phyloP scores from a whole-genome alignment of 2,329 filamentous ascomycete genomes.

The Colletotrichum shisoi region DNA sequence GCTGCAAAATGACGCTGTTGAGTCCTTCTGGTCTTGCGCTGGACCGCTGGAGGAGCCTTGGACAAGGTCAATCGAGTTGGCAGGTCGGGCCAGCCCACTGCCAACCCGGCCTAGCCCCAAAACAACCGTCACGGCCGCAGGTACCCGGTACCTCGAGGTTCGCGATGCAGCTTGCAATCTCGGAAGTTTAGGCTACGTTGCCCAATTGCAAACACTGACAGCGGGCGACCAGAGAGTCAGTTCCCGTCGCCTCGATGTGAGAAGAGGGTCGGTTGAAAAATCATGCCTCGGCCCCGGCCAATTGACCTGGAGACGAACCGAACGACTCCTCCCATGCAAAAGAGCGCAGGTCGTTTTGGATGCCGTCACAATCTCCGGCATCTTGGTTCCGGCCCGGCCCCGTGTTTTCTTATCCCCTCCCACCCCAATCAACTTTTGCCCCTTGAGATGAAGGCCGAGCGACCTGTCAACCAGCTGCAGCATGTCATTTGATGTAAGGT shows the following conservation, averaged over 20 bases:
- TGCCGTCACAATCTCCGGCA: constrained; percentile 34
- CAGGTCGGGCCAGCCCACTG: constrained; percentile 36
- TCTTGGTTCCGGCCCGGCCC: constrained; percentile 32
- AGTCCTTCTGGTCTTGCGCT: constrained; percentile 17
- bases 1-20: constrained; percentile 15
- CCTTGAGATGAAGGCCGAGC: constrained; percentile 1
- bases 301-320: constrained; percentile 25
- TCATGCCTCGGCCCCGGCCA: constrained; percentile 36
- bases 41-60: background rate
- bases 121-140: constrained; percentile 30
- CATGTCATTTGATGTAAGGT: background rate
- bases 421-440: constrained; percentile 5
- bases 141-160: constrained; percentile 32
- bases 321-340: background rate
- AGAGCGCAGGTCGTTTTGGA: constrained; percentile 5
- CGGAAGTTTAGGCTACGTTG: constrained; percentile 38
- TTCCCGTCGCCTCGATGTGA: constrained; percentile 2
- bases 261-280: constrained; percentile 26
- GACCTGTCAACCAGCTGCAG: constrained; percentile 10
- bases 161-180: constrained; percentile 37
- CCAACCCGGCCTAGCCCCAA: constrained; percentile 37
- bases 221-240: constrained; percentile 17
- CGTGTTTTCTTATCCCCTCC: constrained; percentile 18
- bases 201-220: constrained; percentile 21
- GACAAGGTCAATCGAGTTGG: constrained; percentile 18